Evolutionary conservation across 495 filamentous ascomycete genomes (phyloP).

Genomic region (Xylaria castorea): DNA sequence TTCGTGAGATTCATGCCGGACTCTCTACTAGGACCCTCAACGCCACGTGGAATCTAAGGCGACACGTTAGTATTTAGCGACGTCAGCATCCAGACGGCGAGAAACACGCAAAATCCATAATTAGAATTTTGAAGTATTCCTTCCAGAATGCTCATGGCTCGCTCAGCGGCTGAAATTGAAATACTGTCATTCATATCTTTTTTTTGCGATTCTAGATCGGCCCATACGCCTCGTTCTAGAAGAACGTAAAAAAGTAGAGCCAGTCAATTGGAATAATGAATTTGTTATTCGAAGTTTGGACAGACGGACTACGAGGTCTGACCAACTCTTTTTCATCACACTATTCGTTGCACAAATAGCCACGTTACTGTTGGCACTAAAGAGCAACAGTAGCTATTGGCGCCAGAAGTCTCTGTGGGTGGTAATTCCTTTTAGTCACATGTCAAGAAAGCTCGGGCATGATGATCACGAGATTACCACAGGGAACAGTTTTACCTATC

Average conservation of each 20-base stretch:
- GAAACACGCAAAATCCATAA: conserved; percentile 10
- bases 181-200: neutral
- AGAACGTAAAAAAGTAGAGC: neutral
- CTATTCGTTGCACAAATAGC: neutral
- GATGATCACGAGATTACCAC: neutral
- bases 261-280: neutral
- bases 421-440: neutral
- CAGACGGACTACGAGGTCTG: neutral
- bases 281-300: neutral
- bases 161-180: conserved; percentile 17
- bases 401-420: neutral
- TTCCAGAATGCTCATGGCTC: neutral
- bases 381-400: neutral
- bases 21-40: neutral
- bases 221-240: neutral
- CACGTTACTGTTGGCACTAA: neutral
- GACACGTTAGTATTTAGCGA: neutral
- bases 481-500: neutral
- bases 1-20: neutral
- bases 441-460: neutral
- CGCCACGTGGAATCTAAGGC: conserved; percentile 4
- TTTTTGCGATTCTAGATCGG: neutral
- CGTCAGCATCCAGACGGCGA: conserved; percentile 2
- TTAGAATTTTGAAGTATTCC: conserved; percentile 19
- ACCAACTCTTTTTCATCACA: neutral